These are phyloP conservation scores for Xenosphaeropsis pyriputrescens DNA, from an alignment of 2,329 filamentous ascomycete species.

Conservation along the genomic window DNA sequence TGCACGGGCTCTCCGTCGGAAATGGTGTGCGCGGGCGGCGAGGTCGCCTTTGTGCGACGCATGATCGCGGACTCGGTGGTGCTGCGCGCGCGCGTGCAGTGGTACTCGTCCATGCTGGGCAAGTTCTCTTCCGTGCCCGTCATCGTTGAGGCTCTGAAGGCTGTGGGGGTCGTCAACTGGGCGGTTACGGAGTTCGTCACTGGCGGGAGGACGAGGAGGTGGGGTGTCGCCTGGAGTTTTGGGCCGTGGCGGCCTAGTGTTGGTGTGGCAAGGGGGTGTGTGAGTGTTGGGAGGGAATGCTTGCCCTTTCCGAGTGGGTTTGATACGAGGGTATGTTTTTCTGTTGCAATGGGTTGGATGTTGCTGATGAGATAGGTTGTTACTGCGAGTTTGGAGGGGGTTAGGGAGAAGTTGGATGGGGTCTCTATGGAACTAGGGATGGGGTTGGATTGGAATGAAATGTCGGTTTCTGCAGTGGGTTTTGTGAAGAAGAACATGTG, in stretches of 20 bases:
- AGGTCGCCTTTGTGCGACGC: constrained; percentile 56
- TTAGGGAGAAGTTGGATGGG: constrained; percentile 8
- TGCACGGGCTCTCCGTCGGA: constrained; percentile 67
- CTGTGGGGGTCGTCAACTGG: constrained; percentile 55
- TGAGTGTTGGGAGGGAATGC: constrained; percentile 28
- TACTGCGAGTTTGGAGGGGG: too few species aligned
- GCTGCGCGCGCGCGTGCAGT: constrained; percentile 48
- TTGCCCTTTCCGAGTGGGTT: constrained; percentile 36
- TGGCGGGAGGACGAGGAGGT: constrained; percentile 64
- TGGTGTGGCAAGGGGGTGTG: constrained; percentile 20
- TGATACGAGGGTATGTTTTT: constrained; percentile 18
- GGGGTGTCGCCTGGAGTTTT: constrained; percentile 87
- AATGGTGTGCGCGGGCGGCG: constrained; percentile 74
- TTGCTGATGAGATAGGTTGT: too few species aligned
- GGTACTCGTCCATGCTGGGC: constrained; percentile 89
- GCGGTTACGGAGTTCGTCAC: constrained; percentile 71
- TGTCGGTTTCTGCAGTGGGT: constrained; percentile 11
- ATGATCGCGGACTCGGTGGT: constrained; percentile 56
- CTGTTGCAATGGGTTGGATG: too few species aligned
- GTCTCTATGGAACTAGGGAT: constrained; percentile 10
- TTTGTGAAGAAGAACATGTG: constrained; percentile 18
- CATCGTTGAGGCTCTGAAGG: constrained; percentile 43
- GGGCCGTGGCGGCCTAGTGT: constrained; percentile 44
- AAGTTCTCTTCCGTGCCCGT: constrained; percentile 56
- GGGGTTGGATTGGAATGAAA: constrained; percentile 15